Conservation (phyloP, 371 early-diverging fungal species). For the Mortierella sp. region DNA sequence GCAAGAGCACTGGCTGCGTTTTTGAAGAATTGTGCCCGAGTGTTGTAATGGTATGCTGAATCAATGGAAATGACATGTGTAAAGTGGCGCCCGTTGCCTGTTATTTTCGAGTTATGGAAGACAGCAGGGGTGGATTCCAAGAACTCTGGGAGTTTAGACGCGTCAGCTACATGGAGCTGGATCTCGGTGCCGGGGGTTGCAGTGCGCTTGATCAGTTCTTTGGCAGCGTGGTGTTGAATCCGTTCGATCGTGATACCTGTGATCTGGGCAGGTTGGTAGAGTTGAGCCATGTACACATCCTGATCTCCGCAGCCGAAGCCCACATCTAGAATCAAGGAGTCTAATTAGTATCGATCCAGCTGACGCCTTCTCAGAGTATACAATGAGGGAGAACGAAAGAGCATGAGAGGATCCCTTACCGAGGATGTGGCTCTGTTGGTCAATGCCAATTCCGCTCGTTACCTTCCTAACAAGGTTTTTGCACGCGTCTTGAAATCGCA, state of each 20-base stretch:
- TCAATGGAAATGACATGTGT: constrained; percentile 65
- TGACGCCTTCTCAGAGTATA: too few species aligned
- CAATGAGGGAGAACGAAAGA: background rate
- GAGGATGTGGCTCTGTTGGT: constrained; percentile 35
- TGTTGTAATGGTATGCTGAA: constrained; percentile 67
- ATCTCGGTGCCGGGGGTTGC: constrained; percentile 27
- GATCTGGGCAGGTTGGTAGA: constrained; percentile 35
- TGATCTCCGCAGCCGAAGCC: constrained; percentile 54
- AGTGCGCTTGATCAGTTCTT: constrained; percentile 34
- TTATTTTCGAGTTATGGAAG: constrained; percentile 1
- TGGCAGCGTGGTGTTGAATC: constrained; percentile 50
- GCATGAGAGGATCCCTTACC: constrained; percentile 12
- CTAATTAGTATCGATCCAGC: too few species aligned
- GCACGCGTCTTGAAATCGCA: constrained; percentile 51
- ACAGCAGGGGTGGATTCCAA: constrained; percentile 21
- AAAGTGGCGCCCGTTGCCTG: constrained; percentile 20
- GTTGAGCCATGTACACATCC: constrained; percentile 47
- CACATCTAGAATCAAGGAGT: constrained; percentile 30
- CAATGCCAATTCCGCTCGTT: constrained; percentile 27
- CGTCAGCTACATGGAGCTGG: constrained; percentile 46
- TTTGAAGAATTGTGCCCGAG: constrained; percentile 61
- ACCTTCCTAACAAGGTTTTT: constrained; percentile 42
- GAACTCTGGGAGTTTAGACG: constrained; percentile 37
- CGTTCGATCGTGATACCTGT: constrained; percentile 52
- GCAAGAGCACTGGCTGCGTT: constrained; percentile 43